phyloP scores from a whole-genome alignment of 306 rosid genomes.

The Lablab purpureus region DNA sequence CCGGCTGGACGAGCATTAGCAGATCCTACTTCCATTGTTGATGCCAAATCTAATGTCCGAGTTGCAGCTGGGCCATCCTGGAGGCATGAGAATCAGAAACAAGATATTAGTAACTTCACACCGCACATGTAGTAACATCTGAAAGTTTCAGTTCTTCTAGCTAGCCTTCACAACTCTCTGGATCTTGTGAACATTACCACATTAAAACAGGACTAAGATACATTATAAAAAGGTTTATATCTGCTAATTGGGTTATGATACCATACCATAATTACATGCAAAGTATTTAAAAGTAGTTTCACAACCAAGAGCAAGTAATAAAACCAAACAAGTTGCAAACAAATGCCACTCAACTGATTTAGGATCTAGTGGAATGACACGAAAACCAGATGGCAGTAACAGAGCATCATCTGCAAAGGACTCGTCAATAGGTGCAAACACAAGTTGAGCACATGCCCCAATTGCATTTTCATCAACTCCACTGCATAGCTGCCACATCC shows the following conservation, averaged over 20 bases:
- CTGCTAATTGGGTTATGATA: background rate
- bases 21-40: constrained; percentile 88
- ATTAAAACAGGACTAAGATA: background rate
- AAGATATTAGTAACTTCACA: background rate
- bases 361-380: constrained; percentile 91
- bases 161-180: background rate
- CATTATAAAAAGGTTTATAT: background rate
- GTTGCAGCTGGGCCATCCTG: constrained; percentile 76
- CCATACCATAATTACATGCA: background rate
- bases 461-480: constrained; percentile 90
- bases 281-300: background rate
- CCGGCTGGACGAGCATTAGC: constrained; percentile 63
- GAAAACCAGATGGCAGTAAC: constrained; percentile 89
- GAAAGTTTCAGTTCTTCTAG: background rate
- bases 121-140: no score
- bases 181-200: background rate
- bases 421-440: constrained; percentile 96
- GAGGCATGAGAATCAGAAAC: constrained; percentile 16
- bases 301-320: background rate
- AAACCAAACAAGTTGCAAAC: background rate
- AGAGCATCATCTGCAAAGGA: constrained; percentile 97
- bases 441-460: constrained; percentile 96
- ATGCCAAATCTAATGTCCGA: constrained; percentile 90
- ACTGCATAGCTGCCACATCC: constrained; percentile 75
- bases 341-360: constrained; percentile 68